These are phyloP conservation scores for Picea mariana DNA, from an alignment of 83 land plant genomes.

Conservation along the genomic window DNA sequence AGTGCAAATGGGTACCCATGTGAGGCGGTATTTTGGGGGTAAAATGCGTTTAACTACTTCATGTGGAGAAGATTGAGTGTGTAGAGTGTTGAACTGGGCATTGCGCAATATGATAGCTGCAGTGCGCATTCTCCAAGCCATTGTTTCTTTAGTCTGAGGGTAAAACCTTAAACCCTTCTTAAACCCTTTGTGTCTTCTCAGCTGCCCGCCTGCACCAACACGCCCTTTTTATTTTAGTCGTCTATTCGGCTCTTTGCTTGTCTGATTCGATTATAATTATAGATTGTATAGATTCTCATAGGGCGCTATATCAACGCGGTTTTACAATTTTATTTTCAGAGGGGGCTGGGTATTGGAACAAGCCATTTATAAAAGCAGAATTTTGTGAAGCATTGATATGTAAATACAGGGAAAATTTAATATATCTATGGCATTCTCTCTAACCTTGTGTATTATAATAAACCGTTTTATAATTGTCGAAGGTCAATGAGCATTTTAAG, in stretches of 20 bases:
- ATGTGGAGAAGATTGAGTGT: neutral
- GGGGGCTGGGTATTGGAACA: no score
- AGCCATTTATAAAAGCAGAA: neutral
- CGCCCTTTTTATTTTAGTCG: neutral
- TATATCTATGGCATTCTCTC: no score
- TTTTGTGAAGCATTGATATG: neutral
- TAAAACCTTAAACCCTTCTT: neutral
- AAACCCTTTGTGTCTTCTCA: no score
- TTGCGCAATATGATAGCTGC: slow-evolving; percentile 1
- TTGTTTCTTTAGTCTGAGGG: neutral
- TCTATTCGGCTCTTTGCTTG: neutral
- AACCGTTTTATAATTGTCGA: no score
- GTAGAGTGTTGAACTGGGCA: neutral
- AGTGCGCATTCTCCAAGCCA: slow-evolving; percentile 15
- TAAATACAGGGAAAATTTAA: no score
- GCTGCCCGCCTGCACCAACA: no score
- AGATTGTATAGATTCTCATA: no score
- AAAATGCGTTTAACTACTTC: slow-evolving; percentile 4
- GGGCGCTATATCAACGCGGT: no score
- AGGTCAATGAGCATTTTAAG: no score
- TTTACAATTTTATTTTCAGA: neutral
- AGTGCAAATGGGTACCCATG: neutral
- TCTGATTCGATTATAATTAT: no score
- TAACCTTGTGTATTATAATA: no score
- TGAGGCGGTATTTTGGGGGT: slow-evolving; percentile 16